Evolutionary conservation across 2,329 filamentous ascomycete genomes (phyloP), one percentile per base, ranked within the genome.

Genomic region (Penicillium expansum): DNA sequence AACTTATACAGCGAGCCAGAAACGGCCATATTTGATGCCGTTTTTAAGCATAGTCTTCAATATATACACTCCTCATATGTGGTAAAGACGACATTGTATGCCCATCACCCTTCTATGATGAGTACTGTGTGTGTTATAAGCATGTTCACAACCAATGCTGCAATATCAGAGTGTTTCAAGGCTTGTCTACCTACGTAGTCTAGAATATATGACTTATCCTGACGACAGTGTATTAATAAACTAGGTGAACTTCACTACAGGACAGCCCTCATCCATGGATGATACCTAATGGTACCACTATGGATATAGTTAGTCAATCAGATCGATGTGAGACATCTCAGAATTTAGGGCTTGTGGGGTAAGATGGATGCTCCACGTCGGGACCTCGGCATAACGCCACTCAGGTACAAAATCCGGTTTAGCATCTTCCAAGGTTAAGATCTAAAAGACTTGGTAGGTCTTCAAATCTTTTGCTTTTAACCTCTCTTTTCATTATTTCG

Each of bases 371-470:
- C 29, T 52, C 49, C 39, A 44, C 32, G 38, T 14, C 20, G 13
- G 60, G 56, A 58, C 62, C 62, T 65, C 62, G 62, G 63, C 61
- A 43, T 43, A n/a, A 45, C 24, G 51, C 38, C 57, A 54, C 54
- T 50, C 61, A 50, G 49, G 42, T 18, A 50, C 56, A 35, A 55
- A 55, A 64, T 54, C 63, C 58, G 49, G 60, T 58, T 64, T 62
- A 14, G 13, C 24, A 30, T 52, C 39, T 58, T 18, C 41, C 41
- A 27, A 43, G 24, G 41, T 43, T 37, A 16, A 48, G 9, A 39
- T 39, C 16, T 11, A 11, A 18, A 18, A 51, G 55, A 53, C 52
- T 16, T 18, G n/a, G n/a, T 24, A 30, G 30, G 29, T 48, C 41
- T 47, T 39, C 2, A 9, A 18, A 50, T 51, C 32, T 18, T 47